phyloP scores from a whole-genome alignment of 2,329 filamentous ascomycete species.

The Teratosphaeria destructans region DNA sequence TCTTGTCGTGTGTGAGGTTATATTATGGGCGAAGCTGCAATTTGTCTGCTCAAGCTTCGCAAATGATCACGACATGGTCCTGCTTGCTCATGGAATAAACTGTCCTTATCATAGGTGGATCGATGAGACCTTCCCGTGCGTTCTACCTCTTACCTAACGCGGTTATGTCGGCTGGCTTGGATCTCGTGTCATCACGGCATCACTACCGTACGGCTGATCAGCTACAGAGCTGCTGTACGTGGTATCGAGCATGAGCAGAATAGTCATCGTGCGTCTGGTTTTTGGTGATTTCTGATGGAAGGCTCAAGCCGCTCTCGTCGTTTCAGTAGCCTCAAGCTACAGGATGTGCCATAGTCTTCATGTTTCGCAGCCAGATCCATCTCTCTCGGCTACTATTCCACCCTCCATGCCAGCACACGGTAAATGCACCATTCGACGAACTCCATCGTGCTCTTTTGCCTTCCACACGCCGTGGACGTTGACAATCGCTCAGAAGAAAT shows the following conservation, averaged over 20 bases:
- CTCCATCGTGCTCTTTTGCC: background rate
- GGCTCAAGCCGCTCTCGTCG: background rate
- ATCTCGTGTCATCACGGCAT: too few species aligned
- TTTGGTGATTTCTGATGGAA: background rate
- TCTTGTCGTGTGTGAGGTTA: background rate
- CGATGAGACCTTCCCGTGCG: too few species aligned
- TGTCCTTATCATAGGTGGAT: too few species aligned
- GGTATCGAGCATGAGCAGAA: background rate
- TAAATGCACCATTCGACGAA: background rate
- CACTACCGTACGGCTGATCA: background rate
- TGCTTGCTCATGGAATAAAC: background rate
- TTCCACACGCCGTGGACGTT: background rate
- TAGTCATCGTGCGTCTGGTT: too few species aligned
- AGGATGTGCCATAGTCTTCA: background rate
- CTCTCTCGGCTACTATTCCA: background rate
- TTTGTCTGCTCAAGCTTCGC: background rate
- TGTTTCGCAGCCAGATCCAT: background rate
- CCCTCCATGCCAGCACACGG: background rate
- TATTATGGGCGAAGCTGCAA: background rate
- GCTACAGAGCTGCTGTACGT: background rate
- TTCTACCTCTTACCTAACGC: too few species aligned
- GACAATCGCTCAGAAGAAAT: background rate
- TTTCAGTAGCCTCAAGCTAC: background rate
- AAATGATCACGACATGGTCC: background rate
- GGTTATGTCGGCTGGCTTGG: too few species aligned